Percentiles rank a stretch among this genome's conserved stretches.
Conservation (phyloP, 148 eudicot species). For the Camellia japonica region DNA sequence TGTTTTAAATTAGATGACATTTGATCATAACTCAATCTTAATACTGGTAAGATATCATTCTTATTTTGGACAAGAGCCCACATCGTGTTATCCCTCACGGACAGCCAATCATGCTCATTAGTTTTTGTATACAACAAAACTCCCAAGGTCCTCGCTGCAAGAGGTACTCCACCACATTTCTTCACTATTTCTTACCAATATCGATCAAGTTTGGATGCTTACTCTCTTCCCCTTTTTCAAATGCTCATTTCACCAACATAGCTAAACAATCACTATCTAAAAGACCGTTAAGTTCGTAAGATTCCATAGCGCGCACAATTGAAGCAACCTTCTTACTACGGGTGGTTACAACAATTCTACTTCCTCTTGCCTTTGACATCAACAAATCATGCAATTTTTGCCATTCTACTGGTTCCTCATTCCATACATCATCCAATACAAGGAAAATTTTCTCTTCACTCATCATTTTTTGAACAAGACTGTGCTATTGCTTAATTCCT, state of each 20-base stretch:
- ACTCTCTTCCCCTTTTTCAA: conserved; percentile 17
- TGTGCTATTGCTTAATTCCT: not conserved
- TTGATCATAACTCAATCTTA: not conserved
- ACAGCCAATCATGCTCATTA: conserved; percentile 10
- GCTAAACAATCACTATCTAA: conserved; percentile 19
- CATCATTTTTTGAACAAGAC: not conserved
- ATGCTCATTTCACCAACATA: conserved; percentile 23
- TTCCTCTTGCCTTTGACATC: conserved; percentile 5
- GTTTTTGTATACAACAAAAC: not conserved
- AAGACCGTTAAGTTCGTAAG: conserved; percentile 9
- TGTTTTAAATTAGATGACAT: not conserved
- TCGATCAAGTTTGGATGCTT: not conserved
- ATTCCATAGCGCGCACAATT: not conserved
- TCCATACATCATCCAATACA: conserved; percentile 37
- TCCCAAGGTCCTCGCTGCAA: conserved; percentile 17
- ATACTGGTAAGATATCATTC: not conserved
- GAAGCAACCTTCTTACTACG: conserved; percentile 22
- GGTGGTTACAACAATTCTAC: conserved; percentile 28
- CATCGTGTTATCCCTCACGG: not conserved
- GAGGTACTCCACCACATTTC: conserved; percentile 29
- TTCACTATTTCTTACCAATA: conserved; percentile 22
- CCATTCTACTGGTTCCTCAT: conserved; percentile 20
- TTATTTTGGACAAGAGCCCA: not conserved
- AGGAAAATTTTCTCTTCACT: conserved; percentile 14
- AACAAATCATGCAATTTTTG: conserved; percentile 10